Evolutionary conservation across 768 basidiomycete genomes (phyloP).

Genomic region (Pleurotus cornucopiae): DNA sequence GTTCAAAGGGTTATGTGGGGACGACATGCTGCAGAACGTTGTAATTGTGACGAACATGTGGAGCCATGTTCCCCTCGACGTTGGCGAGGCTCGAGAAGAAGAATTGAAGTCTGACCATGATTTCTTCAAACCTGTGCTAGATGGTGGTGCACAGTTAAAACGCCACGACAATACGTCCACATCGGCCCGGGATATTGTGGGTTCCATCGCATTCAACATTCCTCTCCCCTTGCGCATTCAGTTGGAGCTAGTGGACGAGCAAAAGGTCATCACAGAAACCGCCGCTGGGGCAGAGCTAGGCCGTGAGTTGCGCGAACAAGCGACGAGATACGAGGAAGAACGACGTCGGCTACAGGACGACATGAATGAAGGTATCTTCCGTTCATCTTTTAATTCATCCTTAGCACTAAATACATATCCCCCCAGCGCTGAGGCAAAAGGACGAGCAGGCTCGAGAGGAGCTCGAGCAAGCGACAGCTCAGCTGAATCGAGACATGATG

Average conservation of each 20-base stretch:
- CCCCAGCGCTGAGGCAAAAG: constrained; percentile 13
- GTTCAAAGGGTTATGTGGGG: constrained; percentile 40
- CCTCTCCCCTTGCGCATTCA: constrained; percentile 16
- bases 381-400: neutral
- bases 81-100: constrained; percentile 24
- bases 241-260: constrained; percentile 16
- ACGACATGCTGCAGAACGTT: constrained; percentile 36
- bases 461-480: constrained; percentile 31
- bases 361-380: constrained; percentile 9
- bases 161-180: constrained; percentile 35
- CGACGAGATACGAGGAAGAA: constrained; percentile 11
- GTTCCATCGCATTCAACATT: constrained; percentile 19
- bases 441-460: constrained; percentile 31
- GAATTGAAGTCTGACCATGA: constrained; percentile 19
- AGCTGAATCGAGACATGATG: constrained; percentile 27
- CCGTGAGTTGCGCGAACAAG: constrained; percentile 12
- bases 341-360: constrained; percentile 10
- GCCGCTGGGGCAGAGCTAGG: constrained; percentile 19
- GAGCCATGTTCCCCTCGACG: constrained; percentile 26
- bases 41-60: constrained; percentile 43
- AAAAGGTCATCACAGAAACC: constrained; percentile 27
- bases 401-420: neutral
- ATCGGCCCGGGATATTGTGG: constrained; percentile 28
- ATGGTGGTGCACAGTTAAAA: constrained; percentile 41
- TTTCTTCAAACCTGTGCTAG: constrained; percentile 51